These are phyloP conservation scores for Dimargaris xerosporica DNA, from an alignment of 192 early-diverging fungal species.

Conservation along the genomic window DNA sequence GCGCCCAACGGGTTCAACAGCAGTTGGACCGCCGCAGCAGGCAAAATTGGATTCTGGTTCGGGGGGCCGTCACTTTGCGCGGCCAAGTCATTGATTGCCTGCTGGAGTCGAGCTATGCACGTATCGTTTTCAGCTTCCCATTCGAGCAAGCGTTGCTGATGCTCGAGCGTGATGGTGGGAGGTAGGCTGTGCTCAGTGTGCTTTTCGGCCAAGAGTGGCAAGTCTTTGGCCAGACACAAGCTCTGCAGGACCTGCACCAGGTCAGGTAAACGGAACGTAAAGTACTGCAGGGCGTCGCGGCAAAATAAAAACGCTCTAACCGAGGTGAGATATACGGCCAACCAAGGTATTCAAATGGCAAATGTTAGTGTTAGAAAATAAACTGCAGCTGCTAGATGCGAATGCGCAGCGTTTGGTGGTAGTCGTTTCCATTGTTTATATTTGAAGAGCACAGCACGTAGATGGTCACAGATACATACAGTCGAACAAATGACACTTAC, in stretches of 20 bases:
- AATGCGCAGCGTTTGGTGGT: neutral
- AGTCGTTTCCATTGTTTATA: neutral
- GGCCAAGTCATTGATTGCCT: neutral
- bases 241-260: neutral
- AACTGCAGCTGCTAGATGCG: neutral
- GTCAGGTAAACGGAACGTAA: neutral
- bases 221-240: too few species aligned
- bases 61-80: neutral
- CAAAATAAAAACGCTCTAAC: neutral
- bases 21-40: neutral
- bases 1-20: constrained; percentile 25
- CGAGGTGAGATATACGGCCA: neutral
- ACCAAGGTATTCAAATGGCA: neutral
- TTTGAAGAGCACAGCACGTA: neutral
- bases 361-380: neutral
- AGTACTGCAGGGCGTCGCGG: neutral
- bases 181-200: neutral
- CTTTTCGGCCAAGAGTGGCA: neutral
- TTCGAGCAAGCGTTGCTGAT: neutral
- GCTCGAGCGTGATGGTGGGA: constrained; percentile 1
- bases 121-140: constrained; percentile 3
- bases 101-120: neutral
- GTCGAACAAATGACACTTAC: neutral
- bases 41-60: neutral
- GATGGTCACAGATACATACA: neutral